Evolutionary conservation across 257 asterid genomes (phyloP), one percentile per base, ranked within the genome.

Genomic region (Solanum sejunctum): DNA sequence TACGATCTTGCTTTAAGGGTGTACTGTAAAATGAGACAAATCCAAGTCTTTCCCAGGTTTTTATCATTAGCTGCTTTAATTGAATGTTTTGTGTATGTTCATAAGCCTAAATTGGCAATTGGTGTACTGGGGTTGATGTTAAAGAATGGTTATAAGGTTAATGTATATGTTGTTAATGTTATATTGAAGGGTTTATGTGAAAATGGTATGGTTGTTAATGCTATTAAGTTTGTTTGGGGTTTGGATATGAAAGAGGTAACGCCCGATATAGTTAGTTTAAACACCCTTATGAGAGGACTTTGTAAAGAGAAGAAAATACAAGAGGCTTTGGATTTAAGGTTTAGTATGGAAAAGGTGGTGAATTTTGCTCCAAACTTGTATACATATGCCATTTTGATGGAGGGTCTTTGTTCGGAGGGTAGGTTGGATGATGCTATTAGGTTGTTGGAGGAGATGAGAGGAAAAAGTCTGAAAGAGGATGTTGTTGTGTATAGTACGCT

Each of bases 211-310:
- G 90, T 85, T 63, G 88, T 39, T 64, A 84, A 87, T 89, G 97
- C 92, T 16, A 89, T 86, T 67, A 88, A 85, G 23, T 85, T 94
- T 54, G 86, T 92, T 49, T 86, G 75, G 88, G 91, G 89, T 32
- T 87, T 92, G 92, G 87, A 41, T 58, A 85, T 86, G 84, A 88
- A 87, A 69, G 86, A 20, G 47, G 89, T 92, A 45, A 56, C 61
- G 23, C 89, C 88, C 0, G 93, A 94, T 89, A 49, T 55, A 56
- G 92, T 92, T 86, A 93, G 95, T 86, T 92, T 86, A 75, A 94
- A 94, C 77, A 93, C 94, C 8, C 70, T 93, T 90, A 86, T 93
- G 16, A 90, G 89, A 84, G 97, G 97, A 47, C 90, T 92, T 21
- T 93, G 95, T 84, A 90, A 88, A 80, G 92, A 81, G 80, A 91